These are phyloP conservation scores for Globomyces pollinis-pini DNA, from an alignment of 192 early-diverging fungal species.

Conservation along the genomic window DNA sequence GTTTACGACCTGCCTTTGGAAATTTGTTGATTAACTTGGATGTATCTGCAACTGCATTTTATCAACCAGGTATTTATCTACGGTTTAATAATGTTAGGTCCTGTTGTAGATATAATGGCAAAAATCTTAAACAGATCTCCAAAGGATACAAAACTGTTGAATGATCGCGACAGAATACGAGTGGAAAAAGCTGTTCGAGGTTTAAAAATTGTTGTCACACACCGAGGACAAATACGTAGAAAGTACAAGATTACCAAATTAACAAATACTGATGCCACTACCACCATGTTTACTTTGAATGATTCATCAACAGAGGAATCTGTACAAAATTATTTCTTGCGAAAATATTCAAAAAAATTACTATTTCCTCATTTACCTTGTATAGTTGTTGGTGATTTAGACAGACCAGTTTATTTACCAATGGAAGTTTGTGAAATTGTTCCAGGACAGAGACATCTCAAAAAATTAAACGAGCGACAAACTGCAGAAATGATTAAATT, in stretches of 20 bases:
- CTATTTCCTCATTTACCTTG: constrained; percentile 73
- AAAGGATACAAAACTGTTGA: constrained; percentile 33
- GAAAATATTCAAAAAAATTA: constrained; percentile 63
- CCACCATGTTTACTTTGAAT: constrained; percentile 62
- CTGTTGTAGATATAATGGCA: constrained; percentile 62
- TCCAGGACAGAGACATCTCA: constrained; percentile 72
- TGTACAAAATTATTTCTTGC: constrained; percentile 72
- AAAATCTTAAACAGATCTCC: constrained; percentile 54
- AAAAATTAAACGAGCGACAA: constrained; percentile 72
- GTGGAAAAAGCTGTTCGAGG: constrained; percentile 39
- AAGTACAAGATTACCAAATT: constrained; percentile 67
- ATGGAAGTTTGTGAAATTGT: constrained; percentile 86
- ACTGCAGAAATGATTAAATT: constrained; percentile 95
- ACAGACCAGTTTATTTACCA: constrained; percentile 64
- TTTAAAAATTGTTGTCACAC: constrained; percentile 44
- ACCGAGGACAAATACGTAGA: constrained; percentile 55
- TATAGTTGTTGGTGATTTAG: constrained; percentile 55
- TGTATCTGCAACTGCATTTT: constrained; percentile 54
- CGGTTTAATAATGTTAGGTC: neutral
- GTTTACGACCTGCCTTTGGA: constrained; percentile 69
- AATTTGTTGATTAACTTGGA: constrained; percentile 51
- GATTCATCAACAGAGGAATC: constrained; percentile 24
- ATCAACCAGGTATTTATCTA: constrained; percentile 32
- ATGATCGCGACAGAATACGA: constrained; percentile 40
- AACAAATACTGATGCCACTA: constrained; percentile 54